Conservation (phyloP, 768 basidiomycete genomes). For the Pisolithus marmoratus region DNA sequence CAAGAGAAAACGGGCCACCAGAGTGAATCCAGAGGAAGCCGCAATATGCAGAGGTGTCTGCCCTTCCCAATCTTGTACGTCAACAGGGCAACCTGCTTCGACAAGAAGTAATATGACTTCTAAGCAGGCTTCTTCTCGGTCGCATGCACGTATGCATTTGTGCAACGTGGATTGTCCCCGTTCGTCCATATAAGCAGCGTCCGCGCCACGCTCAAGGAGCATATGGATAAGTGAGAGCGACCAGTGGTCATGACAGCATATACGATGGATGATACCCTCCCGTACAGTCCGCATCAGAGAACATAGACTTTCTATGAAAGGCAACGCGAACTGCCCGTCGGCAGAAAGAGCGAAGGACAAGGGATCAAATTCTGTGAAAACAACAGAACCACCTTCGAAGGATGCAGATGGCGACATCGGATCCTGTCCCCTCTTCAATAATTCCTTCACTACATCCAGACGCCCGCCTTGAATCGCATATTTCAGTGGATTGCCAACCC, state of each 20-base stretch:
- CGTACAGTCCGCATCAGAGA: not conserved
- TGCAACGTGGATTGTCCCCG: not conserved
- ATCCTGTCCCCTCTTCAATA: not conserved
- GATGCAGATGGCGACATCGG: not conserved
- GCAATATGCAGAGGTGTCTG: not conserved
- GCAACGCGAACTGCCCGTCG: not conserved
- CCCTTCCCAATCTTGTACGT: not conserved
- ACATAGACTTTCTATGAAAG: not conserved
- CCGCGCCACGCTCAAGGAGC: not conserved
- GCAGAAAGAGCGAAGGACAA: not conserved
- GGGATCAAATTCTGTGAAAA: not conserved
- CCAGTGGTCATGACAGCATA: not conserved
- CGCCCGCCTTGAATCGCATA: not conserved
- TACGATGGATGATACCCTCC: not conserved
- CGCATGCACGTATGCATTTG: not conserved
- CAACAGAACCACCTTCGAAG: not conserved
- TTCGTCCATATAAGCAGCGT: not conserved
- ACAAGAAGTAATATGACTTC: not conserved
- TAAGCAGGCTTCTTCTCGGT: not conserved
- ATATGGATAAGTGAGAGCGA: not conserved
- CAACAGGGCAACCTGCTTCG: not conserved
- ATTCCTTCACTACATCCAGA: not conserved
- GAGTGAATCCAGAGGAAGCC: not conserved
- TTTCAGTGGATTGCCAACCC: not conserved
- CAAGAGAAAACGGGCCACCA: not conserved